Evolutionary conservation across 2,329 filamentous ascomycete species (phyloP), one percentile per base, ranked within the genome.

Genomic region (Fusarium succisae): DNA sequence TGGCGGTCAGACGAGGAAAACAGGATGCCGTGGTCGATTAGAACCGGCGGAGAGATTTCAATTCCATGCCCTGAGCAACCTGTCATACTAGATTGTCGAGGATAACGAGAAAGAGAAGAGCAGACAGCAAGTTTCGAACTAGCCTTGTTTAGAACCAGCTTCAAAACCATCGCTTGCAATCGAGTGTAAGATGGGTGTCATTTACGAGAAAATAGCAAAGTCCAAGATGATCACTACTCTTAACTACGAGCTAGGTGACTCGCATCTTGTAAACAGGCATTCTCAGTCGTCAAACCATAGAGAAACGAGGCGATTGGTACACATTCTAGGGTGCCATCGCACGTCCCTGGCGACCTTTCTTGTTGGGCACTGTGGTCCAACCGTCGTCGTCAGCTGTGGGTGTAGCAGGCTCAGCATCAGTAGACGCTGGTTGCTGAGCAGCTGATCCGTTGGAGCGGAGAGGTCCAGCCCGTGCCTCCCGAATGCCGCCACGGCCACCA

Each of bases 351-450:
- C 82, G 82, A 59, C 81, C 81, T 79, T 83, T 83, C 75, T 83
- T 81, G 41, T 82, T 81, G 38, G 81, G 77, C 67, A 82, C 90
- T 32, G 88, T 92, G 72, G 89, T 91, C 90, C 90, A 92, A 74
- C 90, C 90, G 79, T 92, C 77, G 8, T 79, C 90, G 43, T 90
- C 89, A 53, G 89, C 87, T 56, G 84, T 81, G 44, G 84, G 81
- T 57, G 84, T 82, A 41, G 83, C 75, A 43, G 76, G 80, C 43
- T 77, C 81, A 37, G 74, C 80, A 43, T 76, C 80, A 37, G 74
- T 77, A 48, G 80, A 78, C 18, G 80, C 76, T 70, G 80, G 78
- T 73, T 83, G 83, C 76, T 82, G 81, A 55, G 79, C 78, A 67
- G 85, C 77, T 17, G 83, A 79, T 65, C 87, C 87, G 79, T 89